Evolutionary conservation across 441 rosid genomes (phyloP).

Genomic region (Geranium incanum): DNA sequence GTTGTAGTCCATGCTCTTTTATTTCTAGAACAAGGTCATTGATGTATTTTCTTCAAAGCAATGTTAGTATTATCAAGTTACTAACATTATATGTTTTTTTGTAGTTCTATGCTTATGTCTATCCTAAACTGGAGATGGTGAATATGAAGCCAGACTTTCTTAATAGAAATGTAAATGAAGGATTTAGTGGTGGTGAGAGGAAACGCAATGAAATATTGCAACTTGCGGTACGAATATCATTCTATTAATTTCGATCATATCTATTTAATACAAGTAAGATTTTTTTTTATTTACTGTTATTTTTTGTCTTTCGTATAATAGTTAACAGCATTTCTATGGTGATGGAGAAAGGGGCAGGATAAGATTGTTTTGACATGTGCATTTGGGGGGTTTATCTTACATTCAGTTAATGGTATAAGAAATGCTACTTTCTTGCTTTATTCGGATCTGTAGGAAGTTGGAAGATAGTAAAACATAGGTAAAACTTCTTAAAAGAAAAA

Average conservation of each 20-base stretch:
- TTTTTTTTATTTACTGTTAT: too few relatives aligned
- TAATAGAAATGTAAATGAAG: constrained; percentile 94
- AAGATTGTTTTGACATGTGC: background rate
- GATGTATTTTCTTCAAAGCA: background rate
- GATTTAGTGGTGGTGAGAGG: constrained; percentile 96
- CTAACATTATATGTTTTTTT: constrained; percentile 21
- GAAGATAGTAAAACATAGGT: background rate
- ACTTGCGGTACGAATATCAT: constrained; percentile 57
- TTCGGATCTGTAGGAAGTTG: background rate
- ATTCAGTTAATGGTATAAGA: background rate
- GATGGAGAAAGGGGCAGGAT: background rate
- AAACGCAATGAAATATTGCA: constrained; percentile 92
- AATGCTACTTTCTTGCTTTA: background rate
- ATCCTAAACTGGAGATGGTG: constrained; percentile 69
- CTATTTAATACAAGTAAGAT: background rate
- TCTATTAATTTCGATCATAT: background rate
- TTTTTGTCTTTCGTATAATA: background rate
- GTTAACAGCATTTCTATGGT: background rate
- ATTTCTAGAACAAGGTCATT: background rate
- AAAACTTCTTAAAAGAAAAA: background rate
- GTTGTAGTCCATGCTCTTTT: background rate
- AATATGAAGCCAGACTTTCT: constrained; percentile 90
- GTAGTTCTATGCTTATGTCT: constrained; percentile 76
- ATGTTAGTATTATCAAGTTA: constrained; percentile 7
- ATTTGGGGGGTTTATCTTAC: background rate